phyloP scores from a whole-genome alignment of 1,284 basidiomycete genomes.

The Uromyces viciae-fabae region DNA sequence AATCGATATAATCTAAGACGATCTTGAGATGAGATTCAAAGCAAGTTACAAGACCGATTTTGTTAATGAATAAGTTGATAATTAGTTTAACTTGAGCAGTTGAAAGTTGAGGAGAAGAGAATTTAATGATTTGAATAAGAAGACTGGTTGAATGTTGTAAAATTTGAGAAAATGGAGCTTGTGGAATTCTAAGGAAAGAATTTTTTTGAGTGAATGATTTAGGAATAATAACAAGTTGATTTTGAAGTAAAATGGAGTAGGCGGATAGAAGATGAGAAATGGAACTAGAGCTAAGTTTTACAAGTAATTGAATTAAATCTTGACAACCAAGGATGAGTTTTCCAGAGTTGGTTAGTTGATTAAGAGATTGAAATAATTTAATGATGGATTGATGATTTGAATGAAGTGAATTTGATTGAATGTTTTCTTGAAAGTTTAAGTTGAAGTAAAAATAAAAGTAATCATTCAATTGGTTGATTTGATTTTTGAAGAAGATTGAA shows the following conservation, averaged over 20 bases:
- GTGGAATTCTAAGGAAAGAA: neutral
- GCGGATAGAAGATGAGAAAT: neutral
- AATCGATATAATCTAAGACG: constrained; percentile 29
- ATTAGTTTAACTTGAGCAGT: constrained; percentile 26
- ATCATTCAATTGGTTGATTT: too few species aligned
- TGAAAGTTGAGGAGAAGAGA: constrained; percentile 38
- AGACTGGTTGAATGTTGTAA: neutral
- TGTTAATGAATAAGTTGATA: constrained; percentile 34
- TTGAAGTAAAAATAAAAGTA: too few species aligned
- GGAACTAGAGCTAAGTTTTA: neutral
- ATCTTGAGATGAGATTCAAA: constrained; percentile 22
- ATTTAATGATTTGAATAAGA: constrained; percentile 38
- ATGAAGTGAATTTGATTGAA: neutral
- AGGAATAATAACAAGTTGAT: neutral
- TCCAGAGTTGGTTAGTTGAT: constrained; percentile 5
- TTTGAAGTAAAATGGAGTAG: neutral
- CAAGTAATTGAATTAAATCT: neutral
- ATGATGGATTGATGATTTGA: neutral
- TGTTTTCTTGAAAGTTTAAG: too few species aligned
- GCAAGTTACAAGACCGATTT: neutral
- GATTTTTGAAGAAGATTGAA: too few species aligned
- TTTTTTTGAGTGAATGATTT: neutral
- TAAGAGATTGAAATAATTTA: neutral
- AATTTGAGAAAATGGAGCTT: neutral
- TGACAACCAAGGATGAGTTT: constrained; percentile 25